Base-by-base conservation (phyloP, 2,329 filamentous ascomycete genomes). In the Akanthomyces muscarius region DNA sequence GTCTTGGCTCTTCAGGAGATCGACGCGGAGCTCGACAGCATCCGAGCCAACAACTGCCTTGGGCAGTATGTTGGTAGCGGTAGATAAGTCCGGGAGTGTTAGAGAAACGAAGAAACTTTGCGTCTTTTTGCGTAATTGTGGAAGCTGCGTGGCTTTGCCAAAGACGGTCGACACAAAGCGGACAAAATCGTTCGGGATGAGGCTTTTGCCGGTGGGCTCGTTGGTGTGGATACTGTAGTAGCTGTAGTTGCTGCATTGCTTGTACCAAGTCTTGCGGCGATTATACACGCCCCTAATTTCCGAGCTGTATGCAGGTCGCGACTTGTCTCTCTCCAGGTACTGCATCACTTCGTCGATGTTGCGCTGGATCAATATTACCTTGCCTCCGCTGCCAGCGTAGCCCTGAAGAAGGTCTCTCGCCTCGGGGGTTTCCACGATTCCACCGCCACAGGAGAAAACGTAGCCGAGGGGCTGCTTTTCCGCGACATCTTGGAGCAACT, bases 91-190 rank as follows among this genome's bases (percentile, higher is more conserved):
- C 1, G 93, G 91, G 58, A 95, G 80, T 0, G 95, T 98, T 54
- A 99, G 78, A 10, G 93, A 93, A 25, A 98, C 90, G 70, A 99
- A 99, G 80, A 96, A 98, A 23, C 91, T 95, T 55, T 91, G 86
- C 68, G 86, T 85, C 75, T 88, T 89, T 71, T 65, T 62, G 38
- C 67, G 63, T n/a, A 76, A 66, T 5, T 66, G 64, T n/a, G 70
- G 67, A 13, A 76, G 86, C 78, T 44, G 88, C 80, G 33, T 84
- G 67, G 64, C 77, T 72, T 66, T 68, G 52, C 71, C 69, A n/a
- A 71, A 73, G 23, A 81, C 71, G 13, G 73, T 73, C 8, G 75
- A 72, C n/a, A 77, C 73, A 51, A 80, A 77, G 28, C 71, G 72
- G 18, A 64, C 61, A 57, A 78, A 77, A 64, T 78, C 75, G 13